Evolutionary conservation across 805 yeast species (phyloP), one percentile per base, ranked within the genome.

Genomic region (Starmerella cellae): DNA sequence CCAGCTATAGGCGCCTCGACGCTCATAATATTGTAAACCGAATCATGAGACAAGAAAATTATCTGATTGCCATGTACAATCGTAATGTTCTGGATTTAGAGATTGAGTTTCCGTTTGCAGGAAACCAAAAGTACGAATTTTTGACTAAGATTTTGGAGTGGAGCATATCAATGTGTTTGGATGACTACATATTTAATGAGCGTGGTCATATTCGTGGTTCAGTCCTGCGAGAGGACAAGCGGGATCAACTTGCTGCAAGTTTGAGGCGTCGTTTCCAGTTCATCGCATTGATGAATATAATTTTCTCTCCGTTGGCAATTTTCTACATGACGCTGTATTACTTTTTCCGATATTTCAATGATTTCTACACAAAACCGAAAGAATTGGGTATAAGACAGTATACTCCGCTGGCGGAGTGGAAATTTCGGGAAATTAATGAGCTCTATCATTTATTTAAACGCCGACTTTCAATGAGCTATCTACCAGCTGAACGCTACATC

Each of bases 21-120:
- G 94, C 97, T 3, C 95, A 87, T 59, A 91, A 80, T 54, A 82
- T 91, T 39, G 97, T 96, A 13, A 93, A 91, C 57, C 68, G 98
- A 45, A 81, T 91, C 43, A 87, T 91, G 98, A 68, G 99, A 46
- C 82, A 78, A 51, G 98, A 91, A 47, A 91, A 91, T 57, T 91
- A 87, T 59, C 70, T 85, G 69, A 84, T 91, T 56, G 95, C 96
- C 1, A 62, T 91, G 51, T 77, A 82, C 54, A 87, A 84, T 60
- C 82, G 77, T 51, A 75, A 81, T 45, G 64, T 88, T 1, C 61
- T 88, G 34, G 80, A 81, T 54, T 63, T 82, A 20, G 68, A 80
- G 0, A 57, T 84, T 16, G 75, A 78, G 1, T 48, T 74, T 3
- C 76, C 78, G 0, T 56, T 67, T 3, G 61, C 63, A 27, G 60